A percentile compares a stretch with the other conserved stretches of the same genome.
Conservation (phyloP, 139 green algal species). For the Micractinium conductrix region DNA sequence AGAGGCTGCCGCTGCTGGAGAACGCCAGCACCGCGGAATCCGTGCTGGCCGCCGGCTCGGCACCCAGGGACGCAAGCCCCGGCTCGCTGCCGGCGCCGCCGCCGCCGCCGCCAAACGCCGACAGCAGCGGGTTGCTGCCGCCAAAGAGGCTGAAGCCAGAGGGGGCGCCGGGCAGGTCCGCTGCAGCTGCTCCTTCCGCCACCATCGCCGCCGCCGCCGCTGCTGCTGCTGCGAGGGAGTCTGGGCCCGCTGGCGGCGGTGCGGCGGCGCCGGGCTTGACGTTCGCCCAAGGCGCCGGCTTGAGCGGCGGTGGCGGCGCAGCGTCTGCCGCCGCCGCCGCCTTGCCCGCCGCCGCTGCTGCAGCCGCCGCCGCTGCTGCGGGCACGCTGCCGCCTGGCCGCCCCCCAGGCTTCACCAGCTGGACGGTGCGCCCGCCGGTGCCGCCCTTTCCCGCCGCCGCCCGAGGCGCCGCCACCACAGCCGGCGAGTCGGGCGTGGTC, state of each 20-base stretch:
- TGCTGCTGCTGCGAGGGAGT: neutral
- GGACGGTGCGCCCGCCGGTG: conserved; percentile 7
- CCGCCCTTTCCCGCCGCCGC: conserved; percentile 9
- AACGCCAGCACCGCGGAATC: neutral
- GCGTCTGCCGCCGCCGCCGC: neutral
- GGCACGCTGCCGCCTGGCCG: conserved; percentile 1
- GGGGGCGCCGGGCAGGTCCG: neutral
- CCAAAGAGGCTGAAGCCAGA: conserved; percentile 21
- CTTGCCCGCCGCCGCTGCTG: neutral
- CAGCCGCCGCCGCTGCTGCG: neutral
- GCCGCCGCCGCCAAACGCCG: neutral
- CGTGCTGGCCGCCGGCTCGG: neutral
- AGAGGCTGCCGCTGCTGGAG: conserved; percentile 24
- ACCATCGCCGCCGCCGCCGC: neutral
- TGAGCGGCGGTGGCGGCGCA: conserved; percentile 25
- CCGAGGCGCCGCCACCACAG: neutral
- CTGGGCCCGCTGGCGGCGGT: neutral
- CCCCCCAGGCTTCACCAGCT: conserved; percentile 26
- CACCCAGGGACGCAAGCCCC: neutral
- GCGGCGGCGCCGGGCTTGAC: conserved; percentile 2
- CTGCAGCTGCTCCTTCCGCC: neutral
- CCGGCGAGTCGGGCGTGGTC: neutral
- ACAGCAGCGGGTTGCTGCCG: conserved; percentile 26
- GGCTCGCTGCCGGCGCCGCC: neutral
- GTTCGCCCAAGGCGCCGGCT: conserved; percentile 42